Evolutionary conservation across 192 early-diverging fungal genomes (phyloP), one percentile per base, ranked within the genome.

Genomic region (Coemansia reversa): DNA sequence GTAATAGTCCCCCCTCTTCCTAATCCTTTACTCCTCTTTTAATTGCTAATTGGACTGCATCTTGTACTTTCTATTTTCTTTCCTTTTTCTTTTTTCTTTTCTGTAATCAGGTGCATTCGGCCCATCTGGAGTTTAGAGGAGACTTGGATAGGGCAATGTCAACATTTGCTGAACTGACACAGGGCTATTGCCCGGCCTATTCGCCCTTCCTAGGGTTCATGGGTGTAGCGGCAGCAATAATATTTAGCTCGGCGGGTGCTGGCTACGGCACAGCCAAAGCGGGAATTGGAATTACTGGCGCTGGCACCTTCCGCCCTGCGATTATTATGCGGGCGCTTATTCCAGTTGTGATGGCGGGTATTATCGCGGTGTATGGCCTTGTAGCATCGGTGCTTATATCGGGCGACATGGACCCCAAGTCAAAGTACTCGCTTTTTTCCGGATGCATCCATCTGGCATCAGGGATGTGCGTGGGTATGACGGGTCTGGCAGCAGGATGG

Each of bases 331-430:
- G 91, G 72, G 87, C 87, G 22, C 84, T 96, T 53, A 90, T 99
- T 60, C 97, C 97, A 11, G 95, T 98, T 25, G 92, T 99, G 74
- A 99, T 99, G 97, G 91, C 94, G 62, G 96, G 95, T 88, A 99
- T 99, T 74, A 89, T 99, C 81, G 94, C 90, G 29, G 93, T 99
- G 51, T 99, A 99, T 85, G 97, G 97, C 55, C 86, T 99, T 20
- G 95, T 99, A 8, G 93, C 98, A 30, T 85, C 93, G 50, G 97
- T 99, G 58, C 81, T 99, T 65, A 88, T 98, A 66, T 85, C 84
- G 45, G 90, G 92, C 66, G 83, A 86, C 64, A 76, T 80, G 68
- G 63, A 77, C 30, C 59, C 67, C 8, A 74, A 70, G 48, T 51
- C 58, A 22, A 61, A 69, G 32, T 81, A 82, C 71, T 83, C 76